phyloP scores from a whole-genome alignment of 2,329 filamentous ascomycete genomes.

The Diaporthe aspalathi region DNA sequence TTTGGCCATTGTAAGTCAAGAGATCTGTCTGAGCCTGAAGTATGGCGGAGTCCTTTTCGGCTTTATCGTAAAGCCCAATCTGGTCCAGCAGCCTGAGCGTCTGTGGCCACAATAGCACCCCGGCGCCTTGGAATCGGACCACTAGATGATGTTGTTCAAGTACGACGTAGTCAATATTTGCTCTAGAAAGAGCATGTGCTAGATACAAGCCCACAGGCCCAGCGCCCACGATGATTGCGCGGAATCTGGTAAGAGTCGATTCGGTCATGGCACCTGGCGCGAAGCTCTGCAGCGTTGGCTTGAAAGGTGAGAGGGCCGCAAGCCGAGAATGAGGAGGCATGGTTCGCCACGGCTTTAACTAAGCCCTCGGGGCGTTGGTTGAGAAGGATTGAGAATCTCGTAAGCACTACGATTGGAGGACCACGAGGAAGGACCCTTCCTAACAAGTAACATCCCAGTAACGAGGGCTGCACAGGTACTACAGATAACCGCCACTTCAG shows the following conservation, averaged over 20 bases:
- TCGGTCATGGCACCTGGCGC: not conserved
- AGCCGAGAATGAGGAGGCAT: not conserved
- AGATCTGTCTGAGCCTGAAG: not conserved
- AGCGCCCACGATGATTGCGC: not conserved
- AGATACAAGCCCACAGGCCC: slow-evolving; percentile 5
- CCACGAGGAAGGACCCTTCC: too few relatives aligned
- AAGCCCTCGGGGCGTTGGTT: not conserved
- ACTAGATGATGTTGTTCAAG: not conserved
- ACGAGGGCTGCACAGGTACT: too few relatives aligned
- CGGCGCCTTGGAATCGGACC: not conserved
- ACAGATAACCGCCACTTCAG: too few relatives aligned
- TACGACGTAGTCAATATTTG: not conserved
- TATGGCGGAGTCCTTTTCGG: not conserved
- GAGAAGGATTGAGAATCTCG: too few relatives aligned
- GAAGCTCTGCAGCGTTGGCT: not conserved
- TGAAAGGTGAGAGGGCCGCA: not conserved
- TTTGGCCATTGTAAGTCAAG: not conserved
- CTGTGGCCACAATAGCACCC: not conserved
- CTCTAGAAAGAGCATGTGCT: not conserved
- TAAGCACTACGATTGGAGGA: too few relatives aligned
- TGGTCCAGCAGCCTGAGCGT: slow-evolving; percentile 13
- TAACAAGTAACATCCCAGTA: too few relatives aligned
- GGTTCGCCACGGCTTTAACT: not conserved
- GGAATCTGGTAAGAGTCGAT: not conserved
- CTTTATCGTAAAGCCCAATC: not conserved